Evolutionary conservation across 306 rosid species (phyloP), one percentile per base, ranked within the genome.

Genomic region (Cucurbita pepo): DNA sequence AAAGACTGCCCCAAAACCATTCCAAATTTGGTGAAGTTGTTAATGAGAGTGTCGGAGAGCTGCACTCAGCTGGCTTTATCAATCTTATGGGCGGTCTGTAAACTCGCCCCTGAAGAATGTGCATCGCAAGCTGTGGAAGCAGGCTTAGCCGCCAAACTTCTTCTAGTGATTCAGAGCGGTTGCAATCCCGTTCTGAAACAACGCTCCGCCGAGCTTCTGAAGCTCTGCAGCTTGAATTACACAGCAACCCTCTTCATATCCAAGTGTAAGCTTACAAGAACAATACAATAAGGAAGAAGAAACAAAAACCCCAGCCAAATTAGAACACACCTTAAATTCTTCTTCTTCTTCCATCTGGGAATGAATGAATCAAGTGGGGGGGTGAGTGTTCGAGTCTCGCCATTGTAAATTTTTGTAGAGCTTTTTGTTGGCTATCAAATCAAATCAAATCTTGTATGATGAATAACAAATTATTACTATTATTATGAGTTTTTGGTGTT

Each of bases 21-120:
- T 45, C 89, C 88, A 4, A 80, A 78, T 57, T 76, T 88, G 72
- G 95, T 91, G 22, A 81, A 81, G 60, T 72, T 91, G 8, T 56
- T 91, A 85, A 86, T 91, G 97, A 91, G 87, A 55, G 88, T 90
- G 8, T 90, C 97, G 0, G 97, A 90, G 82, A 86, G 80, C 34
- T 88, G 95, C 75, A 90, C 89, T 1, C 86, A 82, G 80, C 82
- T 82, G 8, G 88, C 95, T 0, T 66, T 90, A 74, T 86, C 95
- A 2, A 82, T 90, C 64, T 74, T 90, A 81, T 85, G 86, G 92
- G 86, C 88, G n/a, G 85, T 90, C 5, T 90, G 87, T 76, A 82
- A 85, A 80, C 86, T 88, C 14, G 88, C 89, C 11, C 97, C 97
- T 0, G 90, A 86, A 3, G 95, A 88, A 76, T 86, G 95, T 70